phyloP scores from a whole-genome alignment of 768 basidiomycete species.

The Amylocystis lapponica region DNA sequence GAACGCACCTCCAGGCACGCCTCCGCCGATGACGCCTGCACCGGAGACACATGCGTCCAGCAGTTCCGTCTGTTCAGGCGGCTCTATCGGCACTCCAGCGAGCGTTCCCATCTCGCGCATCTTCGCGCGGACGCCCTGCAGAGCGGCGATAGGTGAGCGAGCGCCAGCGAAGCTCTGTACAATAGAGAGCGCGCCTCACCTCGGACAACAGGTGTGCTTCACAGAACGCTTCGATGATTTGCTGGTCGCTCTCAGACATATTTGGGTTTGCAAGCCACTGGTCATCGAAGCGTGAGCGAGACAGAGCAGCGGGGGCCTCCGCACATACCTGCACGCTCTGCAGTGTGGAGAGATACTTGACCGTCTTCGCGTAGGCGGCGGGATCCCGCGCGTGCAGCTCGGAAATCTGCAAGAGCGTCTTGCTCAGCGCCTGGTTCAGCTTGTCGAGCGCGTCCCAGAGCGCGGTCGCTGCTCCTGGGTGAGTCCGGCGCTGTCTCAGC shows the following conservation, averaged over 20 bases:
- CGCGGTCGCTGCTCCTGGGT: constrained; percentile 41
- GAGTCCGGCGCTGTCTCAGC: too few species aligned
- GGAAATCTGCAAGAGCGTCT: constrained; percentile 46
- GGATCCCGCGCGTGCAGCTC: constrained; percentile 43
- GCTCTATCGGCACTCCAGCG: constrained; percentile 85
- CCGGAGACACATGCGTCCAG: constrained; percentile 71
- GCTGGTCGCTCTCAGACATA: constrained; percentile 36
- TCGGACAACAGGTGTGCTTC: constrained; percentile 53
- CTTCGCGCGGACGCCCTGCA: constrained; percentile 63
- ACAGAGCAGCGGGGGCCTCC: background rate
- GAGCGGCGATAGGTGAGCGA: too few species aligned
- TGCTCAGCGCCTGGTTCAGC: constrained; percentile 54
- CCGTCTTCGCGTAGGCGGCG: constrained; percentile 44
- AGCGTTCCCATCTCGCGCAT: constrained; percentile 83
- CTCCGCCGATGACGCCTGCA: constrained; percentile 88
- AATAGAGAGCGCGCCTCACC: constrained; percentile 35
- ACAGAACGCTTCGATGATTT: constrained; percentile 50
- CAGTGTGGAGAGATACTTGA: constrained; percentile 57
- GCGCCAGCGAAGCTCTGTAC: too few species aligned
- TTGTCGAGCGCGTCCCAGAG: constrained; percentile 63
- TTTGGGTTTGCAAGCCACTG: constrained; percentile 41
- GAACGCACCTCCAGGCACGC: constrained; percentile 88
- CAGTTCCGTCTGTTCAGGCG: constrained; percentile 76
- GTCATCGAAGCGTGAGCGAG: background rate
- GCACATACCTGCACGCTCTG: constrained; percentile 49